Base-by-base conservation (phyloP, 768 basidiomycete genomes). In the Mycena galericulata region DNA sequence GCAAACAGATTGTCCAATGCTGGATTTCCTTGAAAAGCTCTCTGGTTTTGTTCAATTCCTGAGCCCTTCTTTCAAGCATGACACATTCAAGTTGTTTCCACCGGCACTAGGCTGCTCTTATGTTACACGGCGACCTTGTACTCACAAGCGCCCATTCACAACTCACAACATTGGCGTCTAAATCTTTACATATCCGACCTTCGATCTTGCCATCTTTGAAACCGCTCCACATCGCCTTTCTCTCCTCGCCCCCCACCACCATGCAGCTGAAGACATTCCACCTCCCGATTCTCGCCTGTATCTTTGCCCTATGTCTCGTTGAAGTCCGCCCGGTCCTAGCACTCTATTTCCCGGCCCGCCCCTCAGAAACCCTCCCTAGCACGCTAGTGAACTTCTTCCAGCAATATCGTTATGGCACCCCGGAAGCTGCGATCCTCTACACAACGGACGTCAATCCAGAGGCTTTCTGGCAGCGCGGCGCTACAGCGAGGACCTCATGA, bases 401-500 rank as follows among this genome's bases (percentile, higher is more conserved):
- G 26, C 46, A 32, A 26, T 46, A 50, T 36, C 34, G 8, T 27
- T n/a, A 56, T 26, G 36, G 18, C 22, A 26, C 10, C 32, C 32
- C 55, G 45, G 12, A 41, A 14, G 29, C 12, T 17, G 6, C 29
- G 15, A 8, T 34, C 22, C n/a, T 59, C 34, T 54, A 9, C 59
- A 62, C 46, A 10, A 24, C 43, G 9, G 60, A 41, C 12, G n/a
- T 38, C 24, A 49, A 63, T 46, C 40, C 15, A 20, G 61, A 62
- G 26, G 22, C 64, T 18, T 70, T 72, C 57, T 69, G 68, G 68
- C 54, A 22, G 64, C 68, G 43, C 49, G 62, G 24, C 40, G 51
- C 26, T 78, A 75, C 66, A 62, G 70, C 18, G 62, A 75, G 6
- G 53, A 73, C 1, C 50, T 72, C 29, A 51, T 79, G 24, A 43